Evolutionary conservation across 2,329 filamentous ascomycete genomes (phyloP), one percentile per base, ranked within the genome.

Genomic region (Trichoderma sp.): DNA sequence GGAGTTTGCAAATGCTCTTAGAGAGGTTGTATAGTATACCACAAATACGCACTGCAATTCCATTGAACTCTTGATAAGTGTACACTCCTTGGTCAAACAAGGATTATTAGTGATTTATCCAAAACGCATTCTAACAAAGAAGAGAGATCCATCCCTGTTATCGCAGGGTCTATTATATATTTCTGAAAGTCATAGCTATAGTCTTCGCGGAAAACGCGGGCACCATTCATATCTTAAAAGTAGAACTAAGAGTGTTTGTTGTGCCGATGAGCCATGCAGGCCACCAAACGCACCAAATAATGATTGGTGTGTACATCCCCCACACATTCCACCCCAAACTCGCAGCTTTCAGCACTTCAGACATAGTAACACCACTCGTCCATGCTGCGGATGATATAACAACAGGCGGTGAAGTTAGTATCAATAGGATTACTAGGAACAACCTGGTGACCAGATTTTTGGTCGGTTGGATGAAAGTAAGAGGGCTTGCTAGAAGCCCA

Each of bases 211-310:
- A 35, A 29, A 29, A 12, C 9, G 18, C 14, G 6, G 29, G 3
- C 6, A 38, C 56, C 21, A 16, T 27, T 56, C 45, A 73, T 6
- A 18, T 29, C 60, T 24, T 27, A 18, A 79, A 77, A 66, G 78
- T 76, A 59, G 77, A 78, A 6, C 88, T 88, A 73, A 91, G 84
- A 62, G 91, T 86, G 29, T 89, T 85, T 6, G 91, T 83, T 75
- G 87, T 86, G 2, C 89, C 93, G 7, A 92, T 89, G 50, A 97
- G 83, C 95, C 95, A 98, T 8, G 94, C 95, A 0, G 95, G 95
- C 93, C 95, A 97, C 95, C 95, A 98, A 60, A 98, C 92, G 82
- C 95, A 93, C 94, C 95, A 98, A n/a, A 98, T 89, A 12, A 97
- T 91, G 21, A 98, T 91, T 76, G 94, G 93, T 1, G 95, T 97